phyloP scores from a whole-genome alignment of 2,329 filamentous ascomycete species.

The Hypoxylon sp. region DNA sequence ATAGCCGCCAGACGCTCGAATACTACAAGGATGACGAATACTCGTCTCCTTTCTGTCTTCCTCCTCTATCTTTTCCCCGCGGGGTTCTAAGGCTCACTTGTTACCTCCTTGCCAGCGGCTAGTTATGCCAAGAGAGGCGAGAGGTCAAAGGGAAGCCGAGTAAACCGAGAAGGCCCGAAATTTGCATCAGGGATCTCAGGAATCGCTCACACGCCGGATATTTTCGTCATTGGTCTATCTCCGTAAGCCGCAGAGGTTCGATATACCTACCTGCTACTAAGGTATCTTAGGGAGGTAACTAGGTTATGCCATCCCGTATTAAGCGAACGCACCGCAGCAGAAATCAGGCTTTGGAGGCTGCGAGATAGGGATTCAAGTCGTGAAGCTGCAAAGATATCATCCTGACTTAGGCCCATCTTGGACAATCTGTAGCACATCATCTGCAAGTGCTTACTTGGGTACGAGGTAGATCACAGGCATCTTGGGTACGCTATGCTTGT shows the following conservation, averaged over 20 bases:
- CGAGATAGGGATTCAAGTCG: background rate
- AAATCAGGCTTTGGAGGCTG: background rate
- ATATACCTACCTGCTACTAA: background rate
- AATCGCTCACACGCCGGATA: slow-evolving; percentile 1
- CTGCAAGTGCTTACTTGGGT: background rate
- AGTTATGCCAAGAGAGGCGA: background rate
- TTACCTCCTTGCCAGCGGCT: background rate
- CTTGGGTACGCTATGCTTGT: too few relatives aligned
- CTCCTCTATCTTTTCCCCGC: background rate
- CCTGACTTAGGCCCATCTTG: background rate
- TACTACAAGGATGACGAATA: slow-evolving; percentile 6
- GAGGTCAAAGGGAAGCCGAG: background rate
- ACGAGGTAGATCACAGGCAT: too few relatives aligned
- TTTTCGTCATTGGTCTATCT: slow-evolving; percentile 8
- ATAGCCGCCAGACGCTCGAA: background rate
- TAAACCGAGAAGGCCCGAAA: background rate
- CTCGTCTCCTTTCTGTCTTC: background rate
- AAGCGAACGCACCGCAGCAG: background rate
- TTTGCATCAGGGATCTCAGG: background rate
- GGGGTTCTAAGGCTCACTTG: background rate
- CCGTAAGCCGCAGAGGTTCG: background rate
- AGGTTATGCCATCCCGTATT: background rate
- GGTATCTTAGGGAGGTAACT: background rate
- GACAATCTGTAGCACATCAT: background rate
- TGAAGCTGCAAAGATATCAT: background rate